Evolutionary conservation across 148 eudicot species (phyloP).

Genomic region (Rhododendron ferrugineum): DNA sequence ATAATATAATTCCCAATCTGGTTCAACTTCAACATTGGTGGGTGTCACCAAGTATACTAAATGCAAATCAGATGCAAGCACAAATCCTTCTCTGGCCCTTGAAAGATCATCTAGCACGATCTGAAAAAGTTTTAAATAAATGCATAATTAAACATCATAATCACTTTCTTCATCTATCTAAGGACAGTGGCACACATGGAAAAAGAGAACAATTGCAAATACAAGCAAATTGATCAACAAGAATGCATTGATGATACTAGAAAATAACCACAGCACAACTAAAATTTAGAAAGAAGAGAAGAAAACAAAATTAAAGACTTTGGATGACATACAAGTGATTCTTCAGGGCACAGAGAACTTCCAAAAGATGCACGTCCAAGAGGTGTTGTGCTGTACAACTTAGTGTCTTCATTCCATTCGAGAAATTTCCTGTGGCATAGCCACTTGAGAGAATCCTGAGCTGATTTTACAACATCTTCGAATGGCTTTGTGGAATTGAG

Average conservation of each 20-base stretch:
- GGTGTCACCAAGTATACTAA: conserved; percentile 94
- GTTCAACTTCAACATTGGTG: conserved; percentile 94
- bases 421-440: conserved; percentile 87
- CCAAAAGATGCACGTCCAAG: conserved; percentile 96
- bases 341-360: conserved; percentile 94
- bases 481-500: conserved; percentile 95
- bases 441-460: conserved; percentile 96
- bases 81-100: conserved; percentile 98
- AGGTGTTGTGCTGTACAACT: conserved; percentile 84
- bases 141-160: background rate
- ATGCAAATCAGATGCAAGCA: conserved; percentile 98
- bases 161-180: background rate
- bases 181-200: conserved; percentile 1
- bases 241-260: background rate
- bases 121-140: conserved; percentile 26
- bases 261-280: background rate
- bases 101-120: conserved; percentile 93
- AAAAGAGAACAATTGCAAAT: background rate
- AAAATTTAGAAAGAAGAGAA: background rate
- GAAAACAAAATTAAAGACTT: background rate
- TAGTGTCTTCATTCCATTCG: conserved; percentile 92
- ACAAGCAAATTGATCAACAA: background rate
- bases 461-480: conserved; percentile 95
- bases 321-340: conserved; percentile 68
- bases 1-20: conserved; percentile 97